Base-by-base conservation (phyloP, 192 early-diverging fungal genomes). In the Allomyces macrogynus region DNA sequence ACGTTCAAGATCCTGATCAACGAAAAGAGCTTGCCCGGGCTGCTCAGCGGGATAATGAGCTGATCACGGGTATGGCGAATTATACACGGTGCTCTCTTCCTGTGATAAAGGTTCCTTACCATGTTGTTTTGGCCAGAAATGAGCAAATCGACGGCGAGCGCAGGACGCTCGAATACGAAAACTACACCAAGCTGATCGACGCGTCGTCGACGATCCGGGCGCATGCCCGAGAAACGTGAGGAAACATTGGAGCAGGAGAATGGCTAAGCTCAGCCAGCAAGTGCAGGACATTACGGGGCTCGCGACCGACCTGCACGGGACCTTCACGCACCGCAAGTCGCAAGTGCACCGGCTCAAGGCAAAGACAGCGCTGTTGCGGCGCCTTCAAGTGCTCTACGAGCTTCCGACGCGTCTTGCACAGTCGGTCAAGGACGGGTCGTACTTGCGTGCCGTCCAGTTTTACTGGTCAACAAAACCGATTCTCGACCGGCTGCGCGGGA, bases 101-200 rank as follows among this genome's bases (percentile, higher is more conserved):
- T 16, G 23, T 49, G 18, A 62, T 43, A 16, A 24, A 18, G 60
- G 24, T 61, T 24, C 61, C 26, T 18, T 26, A 25, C 7, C 1
- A 42, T 24, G 5, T n/a, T n/a, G n/a, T 40, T 23, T 67, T 49
- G n/a, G n/a, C 40, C 65, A 77, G 87, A 89, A 64, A 86, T 91
- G 61, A 81, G 65, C 82, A 93, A 64, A 81, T 98, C 64, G 91
- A 98, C 70, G 89, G 91, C 12, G 88, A 92, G 57, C 91, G 95
- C 87, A 94, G 95, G 73, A 94, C 95, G 0, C 79, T 98, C 60
- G 93, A 95, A 3, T 98, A 98, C 71, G 90, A 95, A 76, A 98
- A 98, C 79, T 98, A 98, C 70, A 90, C 80, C 81, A 91, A 93
- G 78, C 95, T 98, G 68, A 91, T 95, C 62, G 87, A 84, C 49